phyloP scores from a whole-genome alignment of 768 basidiomycete species.

The Polyporus arcularius region DNA sequence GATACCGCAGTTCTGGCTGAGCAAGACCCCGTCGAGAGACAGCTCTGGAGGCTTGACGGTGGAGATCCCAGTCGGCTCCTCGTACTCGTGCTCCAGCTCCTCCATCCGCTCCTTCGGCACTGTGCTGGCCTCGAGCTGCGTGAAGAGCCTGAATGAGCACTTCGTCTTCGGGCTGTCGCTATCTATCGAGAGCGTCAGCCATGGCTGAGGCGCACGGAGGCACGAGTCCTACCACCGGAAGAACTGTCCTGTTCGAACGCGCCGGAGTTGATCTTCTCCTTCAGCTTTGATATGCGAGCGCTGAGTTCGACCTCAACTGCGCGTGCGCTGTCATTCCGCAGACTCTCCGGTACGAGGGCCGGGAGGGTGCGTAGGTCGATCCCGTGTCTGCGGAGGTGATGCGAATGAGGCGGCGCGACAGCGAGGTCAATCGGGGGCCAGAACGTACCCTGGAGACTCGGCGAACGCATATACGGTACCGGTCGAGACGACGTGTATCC shows the following conservation, averaged over 20 bases:
- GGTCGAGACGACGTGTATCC: conserved; percentile 70
- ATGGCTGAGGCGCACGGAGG: neutral
- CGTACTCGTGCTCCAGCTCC: conserved; percentile 73
- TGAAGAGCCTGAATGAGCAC: conserved; percentile 69
- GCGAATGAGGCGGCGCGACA: neutral
- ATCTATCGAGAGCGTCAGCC: conserved; percentile 22
- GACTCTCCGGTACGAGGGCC: conserved; percentile 57
- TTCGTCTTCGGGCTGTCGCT: conserved; percentile 50
- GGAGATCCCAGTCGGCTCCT: conserved; percentile 70
- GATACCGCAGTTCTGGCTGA: conserved; percentile 83
- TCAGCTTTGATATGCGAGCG: conserved; percentile 58
- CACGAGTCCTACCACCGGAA: conserved; percentile 1
- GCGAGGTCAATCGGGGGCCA: no score
- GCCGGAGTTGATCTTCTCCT: conserved; percentile 65
- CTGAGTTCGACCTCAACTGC: conserved; percentile 61
- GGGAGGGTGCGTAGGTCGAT: conserved; percentile 72
- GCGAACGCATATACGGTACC: conserved; percentile 81
- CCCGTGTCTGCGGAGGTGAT: conserved; percentile 39
- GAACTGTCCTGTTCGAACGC: conserved; percentile 51
- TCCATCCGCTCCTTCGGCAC: conserved; percentile 58
- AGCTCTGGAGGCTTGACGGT: conserved; percentile 59
- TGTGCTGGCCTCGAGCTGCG: conserved; percentile 58
- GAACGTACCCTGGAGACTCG: conserved; percentile 57
- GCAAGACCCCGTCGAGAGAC: conserved; percentile 59
- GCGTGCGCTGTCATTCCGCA: conserved; percentile 58